Conservation (phyloP, 345 rosid species). For the Lepidium sativum region DNA sequence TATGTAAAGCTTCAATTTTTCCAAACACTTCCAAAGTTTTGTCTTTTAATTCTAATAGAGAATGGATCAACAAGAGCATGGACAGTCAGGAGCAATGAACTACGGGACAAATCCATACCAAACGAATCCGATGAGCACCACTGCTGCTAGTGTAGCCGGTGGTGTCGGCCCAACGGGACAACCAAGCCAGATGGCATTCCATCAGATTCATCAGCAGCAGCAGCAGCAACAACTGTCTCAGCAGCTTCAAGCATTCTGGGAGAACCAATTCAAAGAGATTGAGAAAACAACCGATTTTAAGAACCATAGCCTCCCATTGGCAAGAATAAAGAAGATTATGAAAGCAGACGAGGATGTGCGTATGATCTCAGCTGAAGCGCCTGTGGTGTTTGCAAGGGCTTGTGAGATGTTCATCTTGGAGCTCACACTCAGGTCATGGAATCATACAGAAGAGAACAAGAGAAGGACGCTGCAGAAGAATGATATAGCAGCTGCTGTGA, state of each 20-base stretch:
- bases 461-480: slow-evolving; percentile 93
- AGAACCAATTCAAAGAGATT: slow-evolving; percentile 69
- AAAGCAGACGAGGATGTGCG: slow-evolving; percentile 96
- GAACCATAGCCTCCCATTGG: slow-evolving; percentile 90
- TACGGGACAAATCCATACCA: slow-evolving; percentile 62
- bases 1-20: background rate
- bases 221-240: slow-evolving; percentile 90
- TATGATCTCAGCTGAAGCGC: slow-evolving; percentile 99
- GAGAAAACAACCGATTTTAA: slow-evolving; percentile 78
- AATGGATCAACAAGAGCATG: slow-evolving; percentile 72
- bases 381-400: slow-evolving; percentile 89
- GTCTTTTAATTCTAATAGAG: background rate
- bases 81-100: slow-evolving; percentile 57
- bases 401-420: slow-evolving; percentile 98
- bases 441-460: slow-evolving; percentile 94
- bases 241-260: slow-evolving; percentile 86
- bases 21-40: background rate
- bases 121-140: slow-evolving; percentile 44
- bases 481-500: slow-evolving; percentile 91
- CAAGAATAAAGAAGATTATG: slow-evolving; percentile 99
- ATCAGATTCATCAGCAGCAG: slow-evolving; percentile 78
- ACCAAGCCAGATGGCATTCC: slow-evolving; percentile 42
- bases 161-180: slow-evolving; percentile 2
- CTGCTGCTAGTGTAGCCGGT: slow-evolving; percentile 13
- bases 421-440: slow-evolving; percentile 89